These are phyloP conservation scores for Penicillium arizonense DNA, from an alignment of 495 filamentous ascomycete genomes.

Conservation along the genomic window DNA sequence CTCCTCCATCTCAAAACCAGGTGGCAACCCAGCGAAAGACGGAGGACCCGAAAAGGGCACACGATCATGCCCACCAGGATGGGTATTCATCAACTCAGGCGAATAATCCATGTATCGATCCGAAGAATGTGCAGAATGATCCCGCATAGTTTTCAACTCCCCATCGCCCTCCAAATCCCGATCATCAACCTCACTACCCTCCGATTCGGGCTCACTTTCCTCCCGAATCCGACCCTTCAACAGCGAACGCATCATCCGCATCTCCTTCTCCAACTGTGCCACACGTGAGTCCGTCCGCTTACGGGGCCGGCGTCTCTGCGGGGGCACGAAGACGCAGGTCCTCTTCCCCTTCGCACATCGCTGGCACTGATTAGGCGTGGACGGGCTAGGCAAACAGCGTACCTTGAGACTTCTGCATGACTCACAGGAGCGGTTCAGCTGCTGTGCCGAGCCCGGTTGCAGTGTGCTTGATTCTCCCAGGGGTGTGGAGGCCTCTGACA, in stretches of 20 bases:
- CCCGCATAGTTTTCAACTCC: slow-evolving; percentile 21
- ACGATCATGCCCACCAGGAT: slow-evolving; percentile 17
- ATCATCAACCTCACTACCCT: slow-evolving; percentile 26
- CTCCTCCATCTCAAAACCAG: slow-evolving; percentile 15
- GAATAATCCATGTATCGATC: slow-evolving; percentile 30
- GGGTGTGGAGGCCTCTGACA: slow-evolving; percentile 32
- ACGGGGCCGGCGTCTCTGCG: slow-evolving; percentile 70
- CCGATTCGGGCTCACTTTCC: slow-evolving; percentile 34
- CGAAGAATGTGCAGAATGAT: slow-evolving; percentile 19
- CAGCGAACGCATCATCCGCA: slow-evolving; percentile 59
- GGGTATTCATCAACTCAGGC: slow-evolving; percentile 20
- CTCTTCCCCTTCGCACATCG: slow-evolving; percentile 77
- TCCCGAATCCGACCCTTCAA: slow-evolving; percentile 38
- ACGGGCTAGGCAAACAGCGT: slow-evolving; percentile 70
- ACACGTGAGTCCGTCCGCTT: slow-evolving; percentile 86
- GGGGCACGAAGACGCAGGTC: slow-evolving; percentile 73
- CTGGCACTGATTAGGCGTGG: slow-evolving; percentile 63
- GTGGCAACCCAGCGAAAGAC: slow-evolving; percentile 17
- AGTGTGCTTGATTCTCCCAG: slow-evolving; percentile 27
- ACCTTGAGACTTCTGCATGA: slow-evolving; percentile 83
- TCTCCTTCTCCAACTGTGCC: slow-evolving; percentile 85
- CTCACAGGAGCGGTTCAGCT: slow-evolving; percentile 73
- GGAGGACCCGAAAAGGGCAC: slow-evolving; percentile 12
- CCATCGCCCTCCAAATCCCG: slow-evolving; percentile 23
- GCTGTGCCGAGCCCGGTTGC: slow-evolving; percentile 24